Conservation (phyloP, 169 alveolate genomes). For the Plasmodium inui region DNA sequence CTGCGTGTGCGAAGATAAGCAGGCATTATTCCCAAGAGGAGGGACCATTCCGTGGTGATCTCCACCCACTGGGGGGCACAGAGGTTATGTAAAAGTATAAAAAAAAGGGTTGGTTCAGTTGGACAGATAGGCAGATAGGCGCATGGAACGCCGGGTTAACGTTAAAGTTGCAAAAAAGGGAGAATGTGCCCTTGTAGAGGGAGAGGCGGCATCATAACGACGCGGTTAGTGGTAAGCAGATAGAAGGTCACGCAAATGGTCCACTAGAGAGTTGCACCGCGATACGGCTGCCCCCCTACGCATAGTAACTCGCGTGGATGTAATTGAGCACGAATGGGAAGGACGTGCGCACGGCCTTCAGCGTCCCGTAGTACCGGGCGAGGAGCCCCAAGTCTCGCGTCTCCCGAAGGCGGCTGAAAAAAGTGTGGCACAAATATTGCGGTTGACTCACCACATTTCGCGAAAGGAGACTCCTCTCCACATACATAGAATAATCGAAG, state of each 20-base stretch:
- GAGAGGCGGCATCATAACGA: neutral
- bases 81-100: neutral
- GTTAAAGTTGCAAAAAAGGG: neutral
- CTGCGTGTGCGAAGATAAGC: neutral
- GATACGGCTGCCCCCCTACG: neutral
- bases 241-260: neutral
- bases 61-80: neutral
- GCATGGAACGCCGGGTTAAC: neutral
- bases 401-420: slow-evolving; percentile 8
- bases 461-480: slow-evolving; percentile 12
- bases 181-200: neutral
- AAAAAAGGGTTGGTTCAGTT: neutral
- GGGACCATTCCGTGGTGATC: neutral
- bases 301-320: neutral
- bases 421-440: slow-evolving; percentile 9
- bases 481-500: slow-evolving; percentile 47
- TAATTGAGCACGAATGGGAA: slow-evolving; percentile 19
- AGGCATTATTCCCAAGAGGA: neutral
- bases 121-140: neutral
- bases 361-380: slow-evolving; percentile 8
- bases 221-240: neutral
- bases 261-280: neutral
- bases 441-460: neutral
- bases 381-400: neutral
- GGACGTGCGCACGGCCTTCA: neutral